Conservation (phyloP, 83 land plant genomes). For the Picea abies region DNA sequence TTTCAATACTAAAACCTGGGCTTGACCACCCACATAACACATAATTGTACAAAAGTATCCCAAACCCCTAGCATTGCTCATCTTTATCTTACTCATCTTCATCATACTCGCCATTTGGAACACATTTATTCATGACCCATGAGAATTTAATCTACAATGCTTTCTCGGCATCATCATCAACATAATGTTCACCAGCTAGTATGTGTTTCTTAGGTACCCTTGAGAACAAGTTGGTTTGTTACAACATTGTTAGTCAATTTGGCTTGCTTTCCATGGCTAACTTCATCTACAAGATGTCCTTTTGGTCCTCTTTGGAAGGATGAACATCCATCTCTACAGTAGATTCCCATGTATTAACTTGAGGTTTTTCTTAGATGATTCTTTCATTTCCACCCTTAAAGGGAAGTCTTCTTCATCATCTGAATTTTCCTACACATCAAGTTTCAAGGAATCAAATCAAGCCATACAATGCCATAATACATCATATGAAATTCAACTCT, state of each 20-base stretch:
- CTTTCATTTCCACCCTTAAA: too few species aligned
- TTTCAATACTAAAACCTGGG: too few species aligned
- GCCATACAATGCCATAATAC: not conserved
- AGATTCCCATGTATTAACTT: too few species aligned
- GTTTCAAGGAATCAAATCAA: not conserved
- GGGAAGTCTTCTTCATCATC: too few species aligned
- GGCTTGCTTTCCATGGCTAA: conserved; percentile 10
- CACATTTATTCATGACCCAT: conserved; percentile 24
- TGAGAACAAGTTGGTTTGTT: conserved; percentile 31
- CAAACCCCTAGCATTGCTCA: conserved; percentile 7
- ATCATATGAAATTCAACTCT: too few species aligned
- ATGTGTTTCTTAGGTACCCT: conserved; percentile 57
- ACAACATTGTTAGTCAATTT: conserved; percentile 5
- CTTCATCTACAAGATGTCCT: conserved; percentile 10
- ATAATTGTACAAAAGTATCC: too few species aligned
- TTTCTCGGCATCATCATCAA: conserved; percentile 50
- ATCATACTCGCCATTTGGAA: conserved; percentile 20
- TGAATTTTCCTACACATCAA: conserved; percentile 27
- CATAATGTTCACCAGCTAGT: conserved; percentile 36
- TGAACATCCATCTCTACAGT: not conserved
- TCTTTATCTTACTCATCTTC: conserved; percentile 33
- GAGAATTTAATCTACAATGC: conserved; percentile 41
- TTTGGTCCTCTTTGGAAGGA: conserved; percentile 2
- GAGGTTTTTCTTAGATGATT: too few species aligned
- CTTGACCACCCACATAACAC: too few species aligned